Conservation (phyloP, 176 grass and related monocot genomes). For the Bromus sterilis region DNA sequence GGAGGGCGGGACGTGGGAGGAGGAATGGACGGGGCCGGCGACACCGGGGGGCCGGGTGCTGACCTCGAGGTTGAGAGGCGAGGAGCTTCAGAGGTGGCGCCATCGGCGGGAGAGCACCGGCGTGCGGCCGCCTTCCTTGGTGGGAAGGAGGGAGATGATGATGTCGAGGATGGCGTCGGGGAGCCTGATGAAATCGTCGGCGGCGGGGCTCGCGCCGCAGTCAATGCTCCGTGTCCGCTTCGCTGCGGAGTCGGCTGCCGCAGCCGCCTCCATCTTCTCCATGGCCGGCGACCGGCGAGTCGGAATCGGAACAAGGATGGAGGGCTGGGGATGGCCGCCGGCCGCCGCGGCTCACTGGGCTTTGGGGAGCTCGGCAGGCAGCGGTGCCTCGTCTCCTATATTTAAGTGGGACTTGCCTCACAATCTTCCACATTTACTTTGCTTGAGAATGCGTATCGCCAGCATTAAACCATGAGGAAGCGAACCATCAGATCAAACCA, state of each 20-base stretch:
- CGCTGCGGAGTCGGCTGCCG: not conserved
- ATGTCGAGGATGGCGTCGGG: not conserved
- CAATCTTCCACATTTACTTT: too few relatives aligned
- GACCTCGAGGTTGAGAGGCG: not conserved
- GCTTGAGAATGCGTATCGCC: too few relatives aligned
- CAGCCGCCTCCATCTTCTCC: not conserved
- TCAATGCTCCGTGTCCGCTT: not conserved
- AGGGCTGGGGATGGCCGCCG: too few relatives aligned
- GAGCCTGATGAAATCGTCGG: not conserved
- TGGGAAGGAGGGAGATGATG: not conserved
- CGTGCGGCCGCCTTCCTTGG: not conserved
- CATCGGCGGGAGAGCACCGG: not conserved
- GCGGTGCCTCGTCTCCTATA: too few relatives aligned
- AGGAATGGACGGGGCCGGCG: not conserved
- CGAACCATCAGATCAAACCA: too few relatives aligned
- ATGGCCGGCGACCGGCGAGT: not conserved
- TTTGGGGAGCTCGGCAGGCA: too few relatives aligned
- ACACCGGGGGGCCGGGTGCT: too few relatives aligned
- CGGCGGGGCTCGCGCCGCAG: too few relatives aligned
- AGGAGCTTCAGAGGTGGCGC: not conserved
- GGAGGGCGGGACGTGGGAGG: not conserved
- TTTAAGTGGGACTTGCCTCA: too few relatives aligned
- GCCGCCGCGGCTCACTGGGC: too few relatives aligned
- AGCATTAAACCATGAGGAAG: too few relatives aligned
- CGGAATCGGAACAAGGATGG: too few relatives aligned